phyloP scores from a whole-genome alignment of 106 monocot species.

The Ottelia alismoides region DNA sequence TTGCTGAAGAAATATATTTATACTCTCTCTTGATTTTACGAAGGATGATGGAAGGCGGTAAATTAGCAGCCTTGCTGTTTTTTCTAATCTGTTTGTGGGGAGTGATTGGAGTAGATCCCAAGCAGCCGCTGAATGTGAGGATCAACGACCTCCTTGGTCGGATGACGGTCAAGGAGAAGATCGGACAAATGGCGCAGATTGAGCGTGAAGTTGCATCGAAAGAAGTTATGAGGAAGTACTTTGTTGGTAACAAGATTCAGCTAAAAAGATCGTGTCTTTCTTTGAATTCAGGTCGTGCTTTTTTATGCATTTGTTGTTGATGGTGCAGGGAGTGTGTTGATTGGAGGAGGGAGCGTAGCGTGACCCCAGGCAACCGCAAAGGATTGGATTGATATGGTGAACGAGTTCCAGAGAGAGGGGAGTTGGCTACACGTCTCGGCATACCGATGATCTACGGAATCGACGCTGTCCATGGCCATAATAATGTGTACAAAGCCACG shows the following conservation, averaged over 20 bases:
- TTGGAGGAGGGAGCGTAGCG: slow-evolving; percentile 18
- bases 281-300: no score
- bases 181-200: slow-evolving; percentile 69
- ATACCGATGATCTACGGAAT: slow-evolving; percentile 79
- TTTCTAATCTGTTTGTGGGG: no score
- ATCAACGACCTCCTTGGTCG: slow-evolving; percentile 37
- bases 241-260: slow-evolving; percentile 26
- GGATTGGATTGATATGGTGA: slow-evolving; percentile 40
- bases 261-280: not conserved
- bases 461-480: no score
- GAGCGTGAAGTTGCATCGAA: slow-evolving; percentile 29
- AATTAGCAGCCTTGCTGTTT: no score
- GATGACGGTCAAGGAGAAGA: slow-evolving; percentile 64
- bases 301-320: not conserved
- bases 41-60: no score
- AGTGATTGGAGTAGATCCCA: no score
- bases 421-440: slow-evolving; percentile 47
- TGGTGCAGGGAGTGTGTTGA: slow-evolving; percentile 16
- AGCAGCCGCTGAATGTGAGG: slow-evolving; percentile 24
- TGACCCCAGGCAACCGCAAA: slow-evolving; percentile 1
- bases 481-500: no score
- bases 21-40: no score
- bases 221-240: slow-evolving; percentile 40
- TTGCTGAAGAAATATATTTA: no score
- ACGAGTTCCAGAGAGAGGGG: slow-evolving; percentile 42